Percentiles rank a stretch among this genome's conserved stretches.
Conservation (phyloP, 73 alveolate species). For the Stentor roeselii region DNA sequence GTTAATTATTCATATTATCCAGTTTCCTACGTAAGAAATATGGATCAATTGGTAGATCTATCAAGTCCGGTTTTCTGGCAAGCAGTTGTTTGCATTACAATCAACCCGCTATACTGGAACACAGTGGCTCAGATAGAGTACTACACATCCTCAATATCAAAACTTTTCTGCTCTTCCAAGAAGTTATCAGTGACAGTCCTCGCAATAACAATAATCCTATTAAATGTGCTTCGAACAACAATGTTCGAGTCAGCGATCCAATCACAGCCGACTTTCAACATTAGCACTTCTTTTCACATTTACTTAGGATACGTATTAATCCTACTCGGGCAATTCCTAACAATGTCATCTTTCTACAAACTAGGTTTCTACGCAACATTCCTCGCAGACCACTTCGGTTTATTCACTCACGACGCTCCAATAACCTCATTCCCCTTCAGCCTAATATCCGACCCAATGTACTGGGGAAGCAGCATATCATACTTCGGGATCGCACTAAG, state of each 20-base stretch:
- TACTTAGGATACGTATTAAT: not conserved
- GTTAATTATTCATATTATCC: not conserved
- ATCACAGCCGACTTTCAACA: not conserved
- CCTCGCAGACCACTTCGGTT: conserved; percentile 9
- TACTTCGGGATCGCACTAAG: conserved; percentile 4
- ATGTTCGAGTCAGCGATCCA: not conserved
- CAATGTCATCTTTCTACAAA: not conserved
- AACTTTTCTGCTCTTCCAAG: not conserved
- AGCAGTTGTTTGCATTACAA: not conserved
- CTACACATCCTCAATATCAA: not conserved
- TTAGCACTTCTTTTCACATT: not conserved
- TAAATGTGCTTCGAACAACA: not conserved
- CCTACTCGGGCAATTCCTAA: conserved; percentile 1
- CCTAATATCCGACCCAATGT: not conserved
- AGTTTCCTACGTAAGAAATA: not conserved
- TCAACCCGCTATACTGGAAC: conserved; percentile 2
- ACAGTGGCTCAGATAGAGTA: conserved; percentile 12
- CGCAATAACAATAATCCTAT: not conserved
- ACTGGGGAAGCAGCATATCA: conserved; percentile 5
- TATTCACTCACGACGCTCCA: not conserved
- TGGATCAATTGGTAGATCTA: not conserved
- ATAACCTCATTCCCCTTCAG: not conserved
- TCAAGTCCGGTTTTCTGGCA: not conserved
- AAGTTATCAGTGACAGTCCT: not conserved
- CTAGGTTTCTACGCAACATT: conserved; percentile 13